Conservation (phyloP, 495 filamentous ascomycete species). For the Apiosordaria backusii region DNA sequence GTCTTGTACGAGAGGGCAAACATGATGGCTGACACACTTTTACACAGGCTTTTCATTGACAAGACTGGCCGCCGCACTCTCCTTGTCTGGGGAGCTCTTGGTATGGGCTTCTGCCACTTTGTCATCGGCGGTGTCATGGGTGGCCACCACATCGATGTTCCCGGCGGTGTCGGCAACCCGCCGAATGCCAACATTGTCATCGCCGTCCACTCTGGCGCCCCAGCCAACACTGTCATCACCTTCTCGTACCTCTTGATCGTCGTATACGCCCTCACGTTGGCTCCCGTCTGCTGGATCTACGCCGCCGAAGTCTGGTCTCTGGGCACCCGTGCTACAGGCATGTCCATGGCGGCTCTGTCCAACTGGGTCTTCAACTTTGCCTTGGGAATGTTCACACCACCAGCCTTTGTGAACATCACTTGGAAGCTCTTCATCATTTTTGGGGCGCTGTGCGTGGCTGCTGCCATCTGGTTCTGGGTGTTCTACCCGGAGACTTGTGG, state of each 20-base stretch:
- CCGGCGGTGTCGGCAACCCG: slow-evolving; percentile 54
- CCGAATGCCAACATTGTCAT: slow-evolving; percentile 64
- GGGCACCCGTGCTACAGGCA: slow-evolving; percentile 68
- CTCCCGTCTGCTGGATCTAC: slow-evolving; percentile 71
- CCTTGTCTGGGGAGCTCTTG: slow-evolving; percentile 64
- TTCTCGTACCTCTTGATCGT: slow-evolving; percentile 70
- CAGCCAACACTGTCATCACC: slow-evolving; percentile 66
- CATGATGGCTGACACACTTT: neutral
- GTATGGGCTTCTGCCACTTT: slow-evolving; percentile 68
- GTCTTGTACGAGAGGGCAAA: too few species aligned
- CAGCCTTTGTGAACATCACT: slow-evolving; percentile 66
- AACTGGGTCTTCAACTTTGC: slow-evolving; percentile 82
- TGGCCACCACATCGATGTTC: slow-evolving; percentile 42
- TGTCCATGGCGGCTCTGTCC: slow-evolving; percentile 61
- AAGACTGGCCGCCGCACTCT: slow-evolving; percentile 67
- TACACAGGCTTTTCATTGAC: slow-evolving; percentile 60
- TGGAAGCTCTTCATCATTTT: slow-evolving; percentile 76
- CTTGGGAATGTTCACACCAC: slow-evolving; percentile 65
- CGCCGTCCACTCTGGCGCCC: slow-evolving; percentile 50
- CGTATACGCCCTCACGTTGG: slow-evolving; percentile 66
- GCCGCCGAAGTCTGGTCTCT: slow-evolving; percentile 72
- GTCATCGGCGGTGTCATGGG: slow-evolving; percentile 58
- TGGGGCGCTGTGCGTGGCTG: slow-evolving; percentile 62
- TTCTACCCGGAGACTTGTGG: slow-evolving; percentile 69
- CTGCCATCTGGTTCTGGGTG: slow-evolving; percentile 61